Percentiles rank a stretch among this genome's conserved stretches.
Conservation (phyloP, 176 grass and related monocot species). For the Otatea glauca region DNA sequence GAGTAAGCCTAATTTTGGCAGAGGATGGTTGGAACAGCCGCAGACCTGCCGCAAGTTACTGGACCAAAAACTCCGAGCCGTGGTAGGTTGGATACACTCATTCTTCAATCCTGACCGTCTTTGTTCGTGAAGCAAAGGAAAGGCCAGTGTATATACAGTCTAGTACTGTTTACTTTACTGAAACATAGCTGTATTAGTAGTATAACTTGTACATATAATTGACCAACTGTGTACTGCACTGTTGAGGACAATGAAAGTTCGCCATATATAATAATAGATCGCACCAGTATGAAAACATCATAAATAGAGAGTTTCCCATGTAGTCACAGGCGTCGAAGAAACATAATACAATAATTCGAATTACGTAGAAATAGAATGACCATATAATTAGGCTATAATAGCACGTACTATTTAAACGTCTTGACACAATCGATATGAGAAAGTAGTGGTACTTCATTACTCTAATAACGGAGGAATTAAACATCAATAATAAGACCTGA, state of each 20-base stretch:
- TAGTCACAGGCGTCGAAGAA: not conserved
- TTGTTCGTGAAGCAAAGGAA: not conserved
- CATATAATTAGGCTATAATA: not conserved
- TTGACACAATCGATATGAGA: not conserved
- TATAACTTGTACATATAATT: slow-evolving; percentile 28
- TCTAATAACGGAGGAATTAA: not conserved
- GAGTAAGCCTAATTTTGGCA: slow-evolving; percentile 66
- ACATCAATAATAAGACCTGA: not conserved
- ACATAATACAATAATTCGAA: slow-evolving; percentile 7
- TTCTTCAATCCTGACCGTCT: not conserved
- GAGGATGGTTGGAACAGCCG: slow-evolving; percentile 74
- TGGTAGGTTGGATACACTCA: slow-evolving; percentile 60
- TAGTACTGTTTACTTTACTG: not conserved
- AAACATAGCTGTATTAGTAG: not conserved
- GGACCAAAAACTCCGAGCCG: slow-evolving; percentile 73
- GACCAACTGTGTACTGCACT: not conserved
- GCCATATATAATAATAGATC: not conserved
- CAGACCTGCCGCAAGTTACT: slow-evolving; percentile 50
- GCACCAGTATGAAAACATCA: not conserved
- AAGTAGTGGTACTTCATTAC: not conserved
- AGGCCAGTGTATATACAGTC: not conserved
- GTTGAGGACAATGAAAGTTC: not conserved
- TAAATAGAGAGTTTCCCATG: not conserved
- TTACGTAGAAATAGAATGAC: not conserved
- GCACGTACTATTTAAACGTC: not conserved